Conservation (phyloP, 2,329 filamentous ascomycete species). For the Cladobotryum mycophilum region DNA sequence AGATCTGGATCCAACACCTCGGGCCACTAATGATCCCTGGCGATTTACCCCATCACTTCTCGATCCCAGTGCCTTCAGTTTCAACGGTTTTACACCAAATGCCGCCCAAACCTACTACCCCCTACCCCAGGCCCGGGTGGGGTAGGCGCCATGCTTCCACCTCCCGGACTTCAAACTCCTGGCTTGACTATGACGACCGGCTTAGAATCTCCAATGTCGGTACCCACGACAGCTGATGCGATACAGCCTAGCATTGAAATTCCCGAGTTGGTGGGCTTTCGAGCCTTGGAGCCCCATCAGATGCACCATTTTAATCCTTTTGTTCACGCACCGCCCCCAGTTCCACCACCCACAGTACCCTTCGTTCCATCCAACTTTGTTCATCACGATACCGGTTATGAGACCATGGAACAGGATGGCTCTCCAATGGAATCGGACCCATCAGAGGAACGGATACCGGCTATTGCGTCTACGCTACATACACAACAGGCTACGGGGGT, state of each 20-base stretch:
- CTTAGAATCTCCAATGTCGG: slow-evolving; percentile 72
- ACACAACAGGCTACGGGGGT: slow-evolving; percentile 42
- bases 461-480: slow-evolving; percentile 56
- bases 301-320: slow-evolving; percentile 68
- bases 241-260: slow-evolving; percentile 54
- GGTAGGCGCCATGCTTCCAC: slow-evolving; percentile 73
- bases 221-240: slow-evolving; percentile 61
- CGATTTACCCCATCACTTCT: slow-evolving; percentile 83
- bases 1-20: slow-evolving; percentile 77
- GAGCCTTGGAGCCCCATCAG: slow-evolving; percentile 53
- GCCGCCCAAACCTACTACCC: slow-evolving; percentile 78
- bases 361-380: slow-evolving; percentile 77
- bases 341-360: slow-evolving; percentile 45
- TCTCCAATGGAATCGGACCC: slow-evolving; percentile 57
- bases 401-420: slow-evolving; percentile 69
- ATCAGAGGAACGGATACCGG: slow-evolving; percentile 44
- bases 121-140: slow-evolving; percentile 79
- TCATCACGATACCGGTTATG: slow-evolving; percentile 73
- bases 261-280: slow-evolving; percentile 64
- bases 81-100: slow-evolving; percentile 65
- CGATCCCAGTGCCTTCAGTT: slow-evolving; percentile 78
- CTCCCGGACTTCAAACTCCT: slow-evolving; percentile 72
- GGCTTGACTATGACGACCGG: slow-evolving; percentile 68
- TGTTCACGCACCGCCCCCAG: slow-evolving; percentile 50
- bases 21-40: slow-evolving; percentile 74